Conservation (phyloP, 176 grass and related monocot genomes). For the Hordeum vulgare region MorexV3_pseudomolecules_assembly NC_058524.1:129121636-129122135, state of each 20-base stretch:
- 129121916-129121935: not conserved
- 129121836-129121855: not conserved
- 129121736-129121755: too few relatives aligned
- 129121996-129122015: not conserved
- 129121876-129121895: slow-evolving; percentile 3
- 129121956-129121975: not conserved
- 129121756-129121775: too few relatives aligned
- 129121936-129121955: not conserved
- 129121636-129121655: too few relatives aligned
- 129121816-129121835: not conserved
- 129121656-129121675: too few relatives aligned
- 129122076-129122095: not conserved
- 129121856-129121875: not conserved
- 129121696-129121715: too few relatives aligned
- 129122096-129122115: not conserved
- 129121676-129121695: too few relatives aligned
- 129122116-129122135: too few relatives aligned
- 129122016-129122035: not conserved
- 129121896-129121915: not conserved
- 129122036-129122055: not conserved
- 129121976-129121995: not conserved
- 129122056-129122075: not conserved
- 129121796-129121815: slow-evolving; percentile 4
- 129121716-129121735: too few relatives aligned
- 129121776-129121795: too few relatives aligned